phyloP scores from a whole-genome alignment of 2,329 filamentous ascomycete species.

The Cladophialophora psammophila region DNA sequence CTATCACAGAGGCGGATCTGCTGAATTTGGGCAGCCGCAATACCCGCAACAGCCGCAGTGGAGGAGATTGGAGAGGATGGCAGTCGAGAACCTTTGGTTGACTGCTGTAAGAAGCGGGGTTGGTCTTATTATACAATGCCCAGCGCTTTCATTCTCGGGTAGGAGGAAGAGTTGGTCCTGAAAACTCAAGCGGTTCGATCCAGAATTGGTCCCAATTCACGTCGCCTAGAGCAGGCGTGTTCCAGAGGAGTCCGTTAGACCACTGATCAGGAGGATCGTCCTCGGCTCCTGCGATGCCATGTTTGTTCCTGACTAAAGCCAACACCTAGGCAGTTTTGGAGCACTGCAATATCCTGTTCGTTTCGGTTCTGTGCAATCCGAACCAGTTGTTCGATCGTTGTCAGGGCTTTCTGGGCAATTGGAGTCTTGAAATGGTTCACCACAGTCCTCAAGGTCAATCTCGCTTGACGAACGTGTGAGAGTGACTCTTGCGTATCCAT shows the following conservation, averaged over 20 bases:
- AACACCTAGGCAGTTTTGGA: not conserved
- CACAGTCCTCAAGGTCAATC: not conserved
- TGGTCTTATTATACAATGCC: not conserved
- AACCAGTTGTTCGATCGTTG: not conserved
- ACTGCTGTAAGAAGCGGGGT: not conserved
- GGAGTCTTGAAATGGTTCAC: not conserved
- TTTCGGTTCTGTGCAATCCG: not conserved
- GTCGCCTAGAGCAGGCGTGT: not conserved
- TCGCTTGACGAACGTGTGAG: not conserved
- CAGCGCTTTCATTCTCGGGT: not conserved
- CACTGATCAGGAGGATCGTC: not conserved
- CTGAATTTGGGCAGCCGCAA: not conserved
- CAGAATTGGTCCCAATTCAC: not conserved
- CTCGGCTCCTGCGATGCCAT: not conserved
- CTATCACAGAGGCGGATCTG: not conserved
- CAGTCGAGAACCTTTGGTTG: not conserved
- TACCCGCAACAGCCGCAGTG: not conserved
- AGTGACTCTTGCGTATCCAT: constrained; percentile 30
- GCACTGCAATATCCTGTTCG: not conserved
- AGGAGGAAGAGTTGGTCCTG: not conserved
- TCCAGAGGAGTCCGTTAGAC: not conserved
- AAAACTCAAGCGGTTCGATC: not conserved
- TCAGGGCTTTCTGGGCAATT: not conserved
- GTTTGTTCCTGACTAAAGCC: not conserved
- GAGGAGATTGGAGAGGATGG: not conserved